Evolutionary conservation across 1,139 yeast species (phyloP), one percentile per base, ranked within the genome.

Genomic region (Kazachstania sp.): DNA sequence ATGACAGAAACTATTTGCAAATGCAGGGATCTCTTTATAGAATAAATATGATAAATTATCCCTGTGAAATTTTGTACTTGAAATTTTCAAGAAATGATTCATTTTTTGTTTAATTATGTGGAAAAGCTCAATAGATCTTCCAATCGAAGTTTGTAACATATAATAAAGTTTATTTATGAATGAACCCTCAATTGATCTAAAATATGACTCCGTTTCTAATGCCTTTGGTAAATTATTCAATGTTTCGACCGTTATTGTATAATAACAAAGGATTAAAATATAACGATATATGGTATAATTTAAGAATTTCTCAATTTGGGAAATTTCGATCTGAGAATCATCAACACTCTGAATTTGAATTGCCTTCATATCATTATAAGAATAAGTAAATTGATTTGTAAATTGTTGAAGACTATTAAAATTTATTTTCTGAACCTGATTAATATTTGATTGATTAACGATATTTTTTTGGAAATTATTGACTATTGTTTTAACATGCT

Each of bases 161-260:
- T 46, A 48, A 11, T 42, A 16, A 3, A 42, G 3, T 36, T 61
- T 52, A 48, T 63, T 64, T 39, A 55, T 53, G 2, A 54, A 59
- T 8, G 74, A 68, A 16, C 41, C 44, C 7, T 46, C 32, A 3
- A 58, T 43, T 2, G 49, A 46, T 11, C 51, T 46, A 46, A 50
- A 61, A 47, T 60, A 61, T 9, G 43, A 29, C 16, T 48, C 50
- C 5, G 55, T 54, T 18, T 53, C 58, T 16, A 53, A 49, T 8
- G 52, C 46, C 18, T 26, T 36, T 3, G 61, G 58, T 15, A 61
- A 39, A 26, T 39, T 42, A 12, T 41, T 39, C 5, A 60, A 43
- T 2, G 54, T 48, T n/a, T 50, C 54, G 19, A 49, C 51, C 1
- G 54, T 46, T 5, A 56, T 34, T 9, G 51, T 40, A 43, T 60